Evolutionary conservation across 2,329 filamentous ascomycete genomes (phyloP).

Genomic region (Hypoxylon sp.): DNA sequence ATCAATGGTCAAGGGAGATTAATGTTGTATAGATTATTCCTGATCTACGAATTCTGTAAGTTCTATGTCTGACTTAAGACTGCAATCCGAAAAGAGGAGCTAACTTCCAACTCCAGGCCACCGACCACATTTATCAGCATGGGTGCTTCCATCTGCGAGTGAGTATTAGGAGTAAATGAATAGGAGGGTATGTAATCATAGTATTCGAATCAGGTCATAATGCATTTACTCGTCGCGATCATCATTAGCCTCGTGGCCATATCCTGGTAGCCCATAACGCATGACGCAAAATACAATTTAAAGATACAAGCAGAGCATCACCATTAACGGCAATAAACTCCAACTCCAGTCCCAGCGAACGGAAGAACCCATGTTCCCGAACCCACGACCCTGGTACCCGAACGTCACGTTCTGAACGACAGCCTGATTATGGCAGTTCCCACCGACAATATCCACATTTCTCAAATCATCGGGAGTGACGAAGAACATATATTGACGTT

Average conservation of each 20-base stretch:
- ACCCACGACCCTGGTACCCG: conserved; percentile 70
- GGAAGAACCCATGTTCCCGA: conserved; percentile 54
- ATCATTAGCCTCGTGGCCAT: conserved; percentile 1
- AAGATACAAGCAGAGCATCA: conserved; percentile 22
- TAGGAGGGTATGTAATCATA: background rate
- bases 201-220: background rate
- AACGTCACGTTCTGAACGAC: conserved; percentile 82
- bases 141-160: background rate
- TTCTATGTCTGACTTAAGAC: too few species aligned
- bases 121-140: too few species aligned
- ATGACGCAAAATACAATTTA: conserved; percentile 9
- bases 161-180: background rate
- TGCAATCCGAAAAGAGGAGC: too few species aligned
- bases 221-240: background rate
- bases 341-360: conserved; percentile 34
- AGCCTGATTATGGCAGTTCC: conserved; percentile 76
- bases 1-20: too few species aligned
- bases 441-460: conserved; percentile 75
- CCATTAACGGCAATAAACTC: conserved; percentile 23
- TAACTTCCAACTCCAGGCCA: too few species aligned
- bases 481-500: conserved; percentile 85
- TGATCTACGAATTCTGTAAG: too few species aligned
- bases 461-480: conserved; percentile 77
- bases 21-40: too few species aligned
- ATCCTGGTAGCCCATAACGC: background rate